Base-by-base conservation (phyloP, 148 eudicot genomes). In the Amaranthus cruentus region DNA sequence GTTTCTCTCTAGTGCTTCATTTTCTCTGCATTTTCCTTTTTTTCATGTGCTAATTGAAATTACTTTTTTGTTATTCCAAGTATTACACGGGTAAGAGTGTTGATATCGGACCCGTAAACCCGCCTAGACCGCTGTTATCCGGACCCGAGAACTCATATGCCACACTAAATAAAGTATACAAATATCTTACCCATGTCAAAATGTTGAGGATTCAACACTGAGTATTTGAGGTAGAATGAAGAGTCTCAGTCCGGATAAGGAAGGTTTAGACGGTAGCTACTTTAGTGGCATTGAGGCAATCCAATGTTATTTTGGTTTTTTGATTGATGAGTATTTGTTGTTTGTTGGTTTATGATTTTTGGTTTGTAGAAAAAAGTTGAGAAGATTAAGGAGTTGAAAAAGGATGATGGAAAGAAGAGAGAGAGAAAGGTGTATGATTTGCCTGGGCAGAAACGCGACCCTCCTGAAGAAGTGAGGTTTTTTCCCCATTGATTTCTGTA, bases 391-490 rank as follows among this genome's bases (percentile, higher is more conserved):
- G 82, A 79, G 72, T 71, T 67, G 55, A 83, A 70, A 73, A 79
- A 62, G n/a, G 84, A 11, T n/a, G 83, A 75, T 62, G 86, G 1
- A 67, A 88, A 83, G 82, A 88, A 86, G 75, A 88, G 84, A 78
- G 89, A 84, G 71, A 87, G 65, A 75, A 92, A 88, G 80, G 90
- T 82, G 69, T 93, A 77, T 73, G 87, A 81, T 84, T 84, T 92
- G 82, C 98, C 91, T 54, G 98, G 98, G 44, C 96, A 93, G 84
- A 90, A 89, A 78, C 84, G 96, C 60, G 98, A 93, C 74, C 86
- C 90, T 75, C 96, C 98, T 66, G 90, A 85, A 77, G 90, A 91
- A 83, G 97, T 91, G 80, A 55, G 64, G 0, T 15, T 64, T 48
- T 10, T 46, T 47, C 4, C 11, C 9, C 5, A 0, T 7, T 46